Conservation (phyloP, 2,329 filamentous ascomycete species). For the Bipolaris oryzae region DNA sequence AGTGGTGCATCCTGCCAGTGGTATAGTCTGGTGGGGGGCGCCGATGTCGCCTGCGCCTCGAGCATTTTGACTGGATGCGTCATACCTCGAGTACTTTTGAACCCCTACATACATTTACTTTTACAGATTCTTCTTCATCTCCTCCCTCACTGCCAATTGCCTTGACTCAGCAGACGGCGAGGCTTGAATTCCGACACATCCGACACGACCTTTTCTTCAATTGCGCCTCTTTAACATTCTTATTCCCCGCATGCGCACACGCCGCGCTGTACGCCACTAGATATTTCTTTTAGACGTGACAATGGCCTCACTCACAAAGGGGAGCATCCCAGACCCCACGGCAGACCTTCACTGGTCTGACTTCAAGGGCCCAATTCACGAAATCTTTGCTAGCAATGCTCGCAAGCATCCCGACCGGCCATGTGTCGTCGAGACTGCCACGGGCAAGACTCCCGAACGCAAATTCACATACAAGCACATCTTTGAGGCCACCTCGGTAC, state of each 20-base stretch:
- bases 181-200: neutral
- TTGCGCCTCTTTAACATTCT: conserved; percentile 3
- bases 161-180: neutral
- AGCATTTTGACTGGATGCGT: conserved; percentile 27
- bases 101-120: neutral
- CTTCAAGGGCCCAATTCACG: conserved; percentile 71
- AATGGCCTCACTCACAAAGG: conserved; percentile 35
- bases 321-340: conserved; percentile 66
- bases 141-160: neutral
- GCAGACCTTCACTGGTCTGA: conserved; percentile 70
- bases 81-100: conserved; percentile 17
- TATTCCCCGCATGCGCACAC: conserved; percentile 13
- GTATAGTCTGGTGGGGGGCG: conserved; percentile 23
- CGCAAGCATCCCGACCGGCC: conserved; percentile 68
- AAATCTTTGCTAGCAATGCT: conserved; percentile 72
- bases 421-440: conserved; percentile 71
- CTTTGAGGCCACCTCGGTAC: conserved; percentile 77
- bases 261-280: conserved; percentile 20
- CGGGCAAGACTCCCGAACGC: conserved; percentile 61
- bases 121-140: neutral
- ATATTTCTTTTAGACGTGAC: conserved; percentile 17
- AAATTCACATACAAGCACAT: conserved; percentile 86
- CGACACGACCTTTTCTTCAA: neutral
- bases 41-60: conserved; percentile 43
- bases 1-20: no score